A percentile compares a stretch with the other conserved stretches of the same genome.
Conservation (phyloP, 2,329 filamentous ascomycete species). For the Cladophialophora immunda region DNA sequence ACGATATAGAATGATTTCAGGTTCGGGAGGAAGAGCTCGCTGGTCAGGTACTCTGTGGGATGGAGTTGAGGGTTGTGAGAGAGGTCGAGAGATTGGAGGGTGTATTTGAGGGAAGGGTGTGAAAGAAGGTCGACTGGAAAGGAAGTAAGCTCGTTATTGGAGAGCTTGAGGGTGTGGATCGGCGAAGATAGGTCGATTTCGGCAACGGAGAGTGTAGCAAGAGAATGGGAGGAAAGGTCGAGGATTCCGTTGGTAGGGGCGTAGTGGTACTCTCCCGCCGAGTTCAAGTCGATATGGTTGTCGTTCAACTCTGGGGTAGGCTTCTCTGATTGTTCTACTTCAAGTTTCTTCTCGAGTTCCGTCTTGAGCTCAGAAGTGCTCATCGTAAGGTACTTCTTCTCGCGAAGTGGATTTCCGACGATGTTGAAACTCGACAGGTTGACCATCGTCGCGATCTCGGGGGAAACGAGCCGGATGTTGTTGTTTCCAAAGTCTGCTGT, state of each 20-base stretch:
- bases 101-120: slow-evolving; percentile 68
- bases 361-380: slow-evolving; percentile 57
- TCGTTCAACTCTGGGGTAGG: not conserved
- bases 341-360: slow-evolving; percentile 32
- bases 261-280: slow-evolving; percentile 15
- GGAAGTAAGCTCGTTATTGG: slow-evolving; percentile 76
- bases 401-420: slow-evolving; percentile 87
- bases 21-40: slow-evolving; percentile 73
- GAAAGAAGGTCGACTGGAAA: slow-evolving; percentile 74
- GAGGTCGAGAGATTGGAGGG: slow-evolving; percentile 75
- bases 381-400: slow-evolving; percentile 85
- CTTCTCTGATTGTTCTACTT: not conserved
- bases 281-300: not conserved
- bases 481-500: slow-evolving; percentile 87
- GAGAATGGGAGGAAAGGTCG: slow-evolving; percentile 68
- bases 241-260: slow-evolving; percentile 56
- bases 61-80: slow-evolving; percentile 74
- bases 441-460: slow-evolving; percentile 81
- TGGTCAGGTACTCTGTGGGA: slow-evolving; percentile 70
- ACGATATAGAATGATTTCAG: slow-evolving; percentile 80
- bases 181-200: slow-evolving; percentile 59
- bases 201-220: slow-evolving; percentile 62
- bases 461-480: slow-evolving; percentile 77
- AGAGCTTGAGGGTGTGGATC: slow-evolving; percentile 62
- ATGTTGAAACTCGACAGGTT: slow-evolving; percentile 77